Evolutionary conservation across 805 yeast genomes (phyloP).

Genomic region (Wickerhamiella australiensis): DNA sequence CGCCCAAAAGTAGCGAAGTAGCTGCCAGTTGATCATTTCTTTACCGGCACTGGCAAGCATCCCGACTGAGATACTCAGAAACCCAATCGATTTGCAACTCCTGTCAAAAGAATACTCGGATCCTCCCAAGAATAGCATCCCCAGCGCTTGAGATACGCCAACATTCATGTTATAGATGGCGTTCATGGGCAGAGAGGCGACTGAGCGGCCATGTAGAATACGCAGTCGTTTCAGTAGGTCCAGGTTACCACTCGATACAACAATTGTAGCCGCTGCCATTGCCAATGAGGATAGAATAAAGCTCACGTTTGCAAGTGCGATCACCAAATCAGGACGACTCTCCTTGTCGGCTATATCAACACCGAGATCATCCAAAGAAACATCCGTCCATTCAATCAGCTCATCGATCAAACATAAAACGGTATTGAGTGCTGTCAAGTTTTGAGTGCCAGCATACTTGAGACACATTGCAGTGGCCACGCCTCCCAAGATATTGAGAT

Average conservation of each 20-base stretch:
- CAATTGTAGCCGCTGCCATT: conserved; percentile 55
- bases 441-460: conserved; percentile 59
- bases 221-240: conserved; percentile 63
- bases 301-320: conserved; percentile 41
- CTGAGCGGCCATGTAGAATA: conserved; percentile 44
- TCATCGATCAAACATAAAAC: conserved; percentile 45
- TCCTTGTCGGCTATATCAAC: conserved; percentile 34
- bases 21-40: conserved; percentile 52
- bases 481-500: conserved; percentile 61
- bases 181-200: conserved; percentile 13
- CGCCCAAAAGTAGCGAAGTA: conserved; percentile 83
- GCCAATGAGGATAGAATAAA: conserved; percentile 46
- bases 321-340: conserved; percentile 33
- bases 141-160: conserved; percentile 72
- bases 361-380: conserved; percentile 29
- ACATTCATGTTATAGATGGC: conserved; percentile 56
- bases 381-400: conserved; percentile 28
- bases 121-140: conserved; percentile 80
- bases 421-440: conserved; percentile 41
- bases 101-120: conserved; percentile 74
- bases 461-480: conserved; percentile 62
- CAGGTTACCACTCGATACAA: conserved; percentile 89
- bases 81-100: conserved; percentile 52
- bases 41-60: conserved; percentile 48
- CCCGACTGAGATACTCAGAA: conserved; percentile 60